Percentiles rank a stretch among this genome's conserved stretches.
Evolutionary conservation across 1,284 basidiomycete genomes (phyloP).

Genomic region (Chalciporus sp.): DNA sequence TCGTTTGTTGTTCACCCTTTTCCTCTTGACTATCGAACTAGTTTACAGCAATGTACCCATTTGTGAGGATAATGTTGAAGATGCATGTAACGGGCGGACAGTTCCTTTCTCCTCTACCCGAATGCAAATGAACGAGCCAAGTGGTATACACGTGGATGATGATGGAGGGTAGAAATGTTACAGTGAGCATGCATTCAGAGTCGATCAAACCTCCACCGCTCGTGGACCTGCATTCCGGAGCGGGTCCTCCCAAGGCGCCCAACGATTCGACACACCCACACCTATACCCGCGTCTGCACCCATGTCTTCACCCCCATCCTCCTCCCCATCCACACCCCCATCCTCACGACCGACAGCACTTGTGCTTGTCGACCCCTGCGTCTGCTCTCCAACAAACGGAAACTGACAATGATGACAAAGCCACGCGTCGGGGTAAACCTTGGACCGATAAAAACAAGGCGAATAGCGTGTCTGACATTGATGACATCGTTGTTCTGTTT

Average conservation of each 20-base stretch:
- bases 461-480: slow-evolving; percentile 41
- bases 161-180: no score
- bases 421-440: slow-evolving; percentile 35
- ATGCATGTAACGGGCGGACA: not conserved
- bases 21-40: slow-evolving; percentile 16
- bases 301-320: no score
- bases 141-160: not conserved
- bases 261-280: slow-evolving; percentile 8
- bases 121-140: not conserved
- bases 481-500: slow-evolving; percentile 32
- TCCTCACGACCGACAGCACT: no score
- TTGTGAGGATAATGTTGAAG: slow-evolving; percentile 26
- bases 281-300: no score
- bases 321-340: no score
- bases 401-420: slow-evolving; percentile 64
- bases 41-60: slow-evolving; percentile 34
- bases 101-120: not conserved
- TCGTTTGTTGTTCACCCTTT: not conserved
- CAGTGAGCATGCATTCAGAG: no score
- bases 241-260: slow-evolving; percentile 18
- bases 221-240: slow-evolving; percentile 3
- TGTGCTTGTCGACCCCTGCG: no score
- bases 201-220: slow-evolving; percentile 25
- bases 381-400: not conserved
- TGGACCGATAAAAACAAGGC: slow-evolving; percentile 41